Evolutionary conservation across 1,139 yeast genomes (phyloP).

Genomic region (Candida sanyaensis): DNA sequence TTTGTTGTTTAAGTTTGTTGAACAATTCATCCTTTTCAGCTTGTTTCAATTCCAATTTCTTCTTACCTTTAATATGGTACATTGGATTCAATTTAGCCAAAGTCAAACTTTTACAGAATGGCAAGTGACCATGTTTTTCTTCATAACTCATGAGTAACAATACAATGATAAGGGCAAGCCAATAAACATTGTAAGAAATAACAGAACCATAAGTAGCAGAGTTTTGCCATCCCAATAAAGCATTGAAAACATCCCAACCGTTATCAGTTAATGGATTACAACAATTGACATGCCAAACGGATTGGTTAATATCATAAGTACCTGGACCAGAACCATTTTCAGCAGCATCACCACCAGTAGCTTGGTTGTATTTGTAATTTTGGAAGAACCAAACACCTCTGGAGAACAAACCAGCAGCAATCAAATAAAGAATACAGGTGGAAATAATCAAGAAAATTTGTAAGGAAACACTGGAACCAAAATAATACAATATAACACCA

Average conservation of each 20-base stretch:
- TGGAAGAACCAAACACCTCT: slow-evolving; percentile 90
- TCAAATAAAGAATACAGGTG: slow-evolving; percentile 79
- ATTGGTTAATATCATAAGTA: slow-evolving; percentile 70
- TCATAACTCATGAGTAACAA: slow-evolving; percentile 66
- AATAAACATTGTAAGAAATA: slow-evolving; percentile 78
- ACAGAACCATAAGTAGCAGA: slow-evolving; percentile 86
- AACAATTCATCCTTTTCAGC: slow-evolving; percentile 59
- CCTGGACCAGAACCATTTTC: slow-evolving; percentile 93
- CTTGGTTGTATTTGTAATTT: slow-evolving; percentile 57
- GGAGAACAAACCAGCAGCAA: slow-evolving; percentile 86
- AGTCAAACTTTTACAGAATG: slow-evolving; percentile 48
- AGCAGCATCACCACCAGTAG: slow-evolving; percentile 86
- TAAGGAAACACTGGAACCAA: slow-evolving; percentile 75
- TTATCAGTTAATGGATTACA: slow-evolving; percentile 87
- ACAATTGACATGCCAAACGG: slow-evolving; percentile 94
- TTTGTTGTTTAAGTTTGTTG: slow-evolving; percentile 21
- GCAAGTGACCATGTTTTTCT: slow-evolving; percentile 55
- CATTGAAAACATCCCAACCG: slow-evolving; percentile 91
- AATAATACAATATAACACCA: slow-evolving; percentile 69
- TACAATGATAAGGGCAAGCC: slow-evolving; percentile 62
- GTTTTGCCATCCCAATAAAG: slow-evolving; percentile 36
- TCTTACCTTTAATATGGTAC: slow-evolving; percentile 68
- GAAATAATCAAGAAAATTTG: slow-evolving; percentile 80
- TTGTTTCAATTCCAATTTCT: slow-evolving; percentile 57
- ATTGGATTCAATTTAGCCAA: slow-evolving; percentile 66